Evolutionary conservation across 768 basidiomycete genomes (phyloP), one percentile per base, ranked within the genome.

Genomic region (Tulasnella sp.): DNA sequence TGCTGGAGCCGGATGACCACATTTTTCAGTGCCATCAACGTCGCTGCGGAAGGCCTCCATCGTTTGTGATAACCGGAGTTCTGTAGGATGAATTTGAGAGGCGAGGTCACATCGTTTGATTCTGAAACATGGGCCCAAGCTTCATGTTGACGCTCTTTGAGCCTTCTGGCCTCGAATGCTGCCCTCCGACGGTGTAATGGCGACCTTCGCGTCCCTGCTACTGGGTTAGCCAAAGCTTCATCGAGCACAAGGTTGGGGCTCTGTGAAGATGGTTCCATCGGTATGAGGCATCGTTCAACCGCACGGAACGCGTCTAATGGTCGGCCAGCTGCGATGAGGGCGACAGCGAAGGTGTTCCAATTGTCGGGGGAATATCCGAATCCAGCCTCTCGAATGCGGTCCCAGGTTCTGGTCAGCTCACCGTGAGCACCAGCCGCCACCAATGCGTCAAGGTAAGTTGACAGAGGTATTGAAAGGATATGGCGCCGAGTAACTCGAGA

Each of bases 361-460:
- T 97, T 98, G 76, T 90, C 88, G 14, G 90, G 85, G 78, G 95
- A 92, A 78, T 94, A 93, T 14, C 83, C 83, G 76, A 95, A 90
- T 1, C 92, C 91, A 11, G 82, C 79, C 12, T 79, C 75, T 73
- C 85, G 85, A 66, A 92, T 84, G 36, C 81, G 78, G n/a, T 82
- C 81, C 95, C 96, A 98, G 0, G 85, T 82, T 3, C 78, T 77
- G 17, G 88, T 84, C 62, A 95, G 84, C 73, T 88, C 85, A 8
- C 77, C 74, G 75, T 94, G 89, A 41, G 81, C 77, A 1, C 89
- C 90, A 0, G 84, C 85, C 3, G 81, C 79, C 1, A 92, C 91
- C 67, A 95, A 81, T 5, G 86, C 84, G 75, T 92, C 88, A 74
- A 97, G 87, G 79, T 89, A 89, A 75, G 93, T 89, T 16, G 93